Base-by-base conservation (phyloP, 108 stramenopile genomes). In the Nitzschia sp. region DNA sequence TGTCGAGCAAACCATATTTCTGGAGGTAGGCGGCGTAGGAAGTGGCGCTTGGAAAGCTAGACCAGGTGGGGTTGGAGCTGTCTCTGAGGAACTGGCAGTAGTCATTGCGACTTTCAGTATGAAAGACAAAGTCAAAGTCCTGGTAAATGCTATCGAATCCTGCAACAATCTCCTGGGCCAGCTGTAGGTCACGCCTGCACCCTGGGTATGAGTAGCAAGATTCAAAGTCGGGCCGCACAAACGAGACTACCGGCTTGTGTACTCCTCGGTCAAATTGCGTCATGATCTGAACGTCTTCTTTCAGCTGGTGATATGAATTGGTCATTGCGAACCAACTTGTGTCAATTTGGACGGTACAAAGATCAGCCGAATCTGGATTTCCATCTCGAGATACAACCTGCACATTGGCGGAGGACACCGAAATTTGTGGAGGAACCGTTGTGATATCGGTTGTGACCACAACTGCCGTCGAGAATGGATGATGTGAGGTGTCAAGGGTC, bases 311-410 rank as follows among this genome's bases (percentile, higher is more conserved):
- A 45, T 81, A 88, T 0, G 85, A 85, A 71, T 85, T 85, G 8
- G 87, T 85, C 0, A 84, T 75, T 82, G 85, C 85, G 64, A 88
- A 85, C 87, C 87, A 88, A 1, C 76, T 72, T 2, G 84, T 88
- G 45, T 71, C 65, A 16, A 88, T 69, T 27, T 76, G 72, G 17
- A 82, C 87, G 21, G 81, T 83, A 47, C 87, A 88, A 2, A 88
- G 65, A 56, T 88, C 87, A 76, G 84, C 80, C 36, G 71, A 80
- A 65, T 80, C 82, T 11, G 82, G 82, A 23, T 70, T 58, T 45
- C 15, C 45, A 5, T 16, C n/a, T 38, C 68, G 56, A 47, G 59
- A 71, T 1, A 85, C 71, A 52, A 84, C 71, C 29, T 84, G 83
- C 15, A 81, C 72, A 21, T 71, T 66, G 3, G 78, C 69, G 16